Evolutionary conservation across 164 flowering plant genomes (phyloP).

Genomic region (Annona cherimola): DNA sequence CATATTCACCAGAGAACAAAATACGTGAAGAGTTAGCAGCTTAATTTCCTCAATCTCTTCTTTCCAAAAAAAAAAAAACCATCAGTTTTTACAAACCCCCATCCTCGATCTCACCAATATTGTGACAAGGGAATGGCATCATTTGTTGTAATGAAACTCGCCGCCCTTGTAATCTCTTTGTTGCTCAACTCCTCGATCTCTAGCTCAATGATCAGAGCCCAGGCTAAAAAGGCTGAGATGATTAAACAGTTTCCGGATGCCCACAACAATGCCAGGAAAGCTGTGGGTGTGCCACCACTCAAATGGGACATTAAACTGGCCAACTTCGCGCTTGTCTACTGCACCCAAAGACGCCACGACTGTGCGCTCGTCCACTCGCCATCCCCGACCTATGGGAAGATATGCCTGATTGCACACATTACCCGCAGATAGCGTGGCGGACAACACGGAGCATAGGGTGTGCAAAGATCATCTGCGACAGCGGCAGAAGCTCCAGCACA

Average conservation of each 20-base stretch:
- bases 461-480: slow-evolving; percentile 6
- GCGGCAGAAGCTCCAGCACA: slow-evolving; percentile 9
- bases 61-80: too few relatives aligned
- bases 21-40: too few relatives aligned
- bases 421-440: slow-evolving; percentile 16
- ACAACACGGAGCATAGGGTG: slow-evolving; percentile 7
- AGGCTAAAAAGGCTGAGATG: background rate
- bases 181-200: background rate
- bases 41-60: too few relatives aligned
- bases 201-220: background rate
- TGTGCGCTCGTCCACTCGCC: slow-evolving; percentile 19
- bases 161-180: too few relatives aligned
- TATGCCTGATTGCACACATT: slow-evolving; percentile 15
- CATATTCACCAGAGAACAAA: too few relatives aligned
- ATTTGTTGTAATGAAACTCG: too few relatives aligned
- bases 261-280: slow-evolving; percentile 24
- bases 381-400: slow-evolving; percentile 14
- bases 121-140: too few relatives aligned
- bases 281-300: slow-evolving; percentile 21
- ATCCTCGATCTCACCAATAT: too few relatives aligned
- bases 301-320: slow-evolving; percentile 20
- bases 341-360: slow-evolving; percentile 19
- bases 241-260: slow-evolving; percentile 15
- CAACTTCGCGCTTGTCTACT: slow-evolving; percentile 19
- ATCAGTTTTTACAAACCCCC: too few relatives aligned